phyloP scores from a whole-genome alignment of 2,329 filamentous ascomycete genomes.

The Aaosphaeria pasadenensis region DNA sequence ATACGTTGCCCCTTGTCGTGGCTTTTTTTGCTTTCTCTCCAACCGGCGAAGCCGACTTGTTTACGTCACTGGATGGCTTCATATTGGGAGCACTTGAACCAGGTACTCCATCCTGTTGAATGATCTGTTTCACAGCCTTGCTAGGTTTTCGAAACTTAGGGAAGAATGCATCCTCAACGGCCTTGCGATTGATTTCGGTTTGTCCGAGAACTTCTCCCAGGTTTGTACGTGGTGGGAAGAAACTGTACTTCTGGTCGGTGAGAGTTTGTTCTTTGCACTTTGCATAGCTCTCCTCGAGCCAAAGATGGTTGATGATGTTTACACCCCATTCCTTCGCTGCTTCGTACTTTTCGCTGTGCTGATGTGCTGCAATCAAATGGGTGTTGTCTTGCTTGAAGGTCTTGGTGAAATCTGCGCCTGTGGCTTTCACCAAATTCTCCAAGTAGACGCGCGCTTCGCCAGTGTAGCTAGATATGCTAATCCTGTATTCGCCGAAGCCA shows the following conservation, averaged over 20 bases:
- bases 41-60: conserved; percentile 20
- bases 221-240: conserved; percentile 87
- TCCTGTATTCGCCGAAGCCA: conserved; percentile 71
- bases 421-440: conserved; percentile 82
- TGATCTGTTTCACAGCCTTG: conserved; percentile 10
- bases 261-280: conserved; percentile 75
- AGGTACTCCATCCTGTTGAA: conserved; percentile 13
- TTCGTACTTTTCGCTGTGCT: conserved; percentile 86
- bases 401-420: conserved; percentile 87
- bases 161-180: conserved; percentile 68
- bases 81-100: conserved; percentile 14
- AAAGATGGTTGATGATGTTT: conserved; percentile 87
- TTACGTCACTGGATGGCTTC: conserved; percentile 10
- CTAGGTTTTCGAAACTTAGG: conserved; percentile 3
- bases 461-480: conserved; percentile 94
- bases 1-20: conserved; percentile 24
- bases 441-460: conserved; percentile 91
- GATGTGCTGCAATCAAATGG: conserved; percentile 88
- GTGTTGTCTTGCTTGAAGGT: conserved; percentile 95
- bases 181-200: conserved; percentile 73
- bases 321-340: conserved; percentile 93
- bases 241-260: conserved; percentile 72
- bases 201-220: conserved; percentile 90
- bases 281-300: conserved; percentile 96
- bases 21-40: conserved; percentile 25